These are phyloP conservation scores for Platanus orientalis DNA, from an alignment of 164 flowering plant genomes.

Conservation along the genomic window DNA sequence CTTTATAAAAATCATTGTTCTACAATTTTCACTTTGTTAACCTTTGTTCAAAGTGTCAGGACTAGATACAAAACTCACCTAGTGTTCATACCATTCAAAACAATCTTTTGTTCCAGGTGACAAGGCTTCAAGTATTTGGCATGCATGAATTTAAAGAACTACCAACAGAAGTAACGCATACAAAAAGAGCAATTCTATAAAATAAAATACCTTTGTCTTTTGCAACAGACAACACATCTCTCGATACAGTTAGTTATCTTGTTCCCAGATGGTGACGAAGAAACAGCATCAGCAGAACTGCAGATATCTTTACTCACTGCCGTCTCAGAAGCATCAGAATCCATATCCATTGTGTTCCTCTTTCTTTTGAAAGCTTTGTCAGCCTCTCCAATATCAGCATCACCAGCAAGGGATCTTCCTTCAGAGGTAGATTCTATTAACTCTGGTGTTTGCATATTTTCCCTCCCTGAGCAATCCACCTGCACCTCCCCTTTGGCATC, in stretches of 20 bases:
- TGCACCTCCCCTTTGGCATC: constrained; percentile 13
- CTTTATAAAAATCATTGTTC: no score
- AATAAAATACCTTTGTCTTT: constrained; percentile 34
- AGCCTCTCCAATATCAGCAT: constrained; percentile 7
- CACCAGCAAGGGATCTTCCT: constrained; percentile 9
- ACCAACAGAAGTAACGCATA: background rate
- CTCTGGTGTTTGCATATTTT: constrained; percentile 11
- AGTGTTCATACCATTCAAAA: no score
- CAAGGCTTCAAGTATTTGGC: background rate
- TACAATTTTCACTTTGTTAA: background rate
- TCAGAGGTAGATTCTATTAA: constrained; percentile 13
- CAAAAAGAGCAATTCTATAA: background rate
- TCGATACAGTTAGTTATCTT: constrained; percentile 5
- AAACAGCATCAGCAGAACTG: constrained; percentile 12
- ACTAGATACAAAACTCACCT: no score
- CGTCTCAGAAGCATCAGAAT: constrained; percentile 23
- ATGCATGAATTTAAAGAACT: background rate
- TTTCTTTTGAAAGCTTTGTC: constrained; percentile 16
- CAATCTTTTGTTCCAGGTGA: background rate
- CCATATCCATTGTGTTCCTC: constrained; percentile 13
- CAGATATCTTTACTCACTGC: constrained; percentile 20
- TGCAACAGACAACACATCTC: constrained; percentile 22
- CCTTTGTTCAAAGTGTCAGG: no score
- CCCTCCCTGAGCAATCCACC: constrained; percentile 12
- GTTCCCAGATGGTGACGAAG: constrained; percentile 15